Conservation (phyloP, 139 green algal species). For the Micractinium sp. region DNA sequence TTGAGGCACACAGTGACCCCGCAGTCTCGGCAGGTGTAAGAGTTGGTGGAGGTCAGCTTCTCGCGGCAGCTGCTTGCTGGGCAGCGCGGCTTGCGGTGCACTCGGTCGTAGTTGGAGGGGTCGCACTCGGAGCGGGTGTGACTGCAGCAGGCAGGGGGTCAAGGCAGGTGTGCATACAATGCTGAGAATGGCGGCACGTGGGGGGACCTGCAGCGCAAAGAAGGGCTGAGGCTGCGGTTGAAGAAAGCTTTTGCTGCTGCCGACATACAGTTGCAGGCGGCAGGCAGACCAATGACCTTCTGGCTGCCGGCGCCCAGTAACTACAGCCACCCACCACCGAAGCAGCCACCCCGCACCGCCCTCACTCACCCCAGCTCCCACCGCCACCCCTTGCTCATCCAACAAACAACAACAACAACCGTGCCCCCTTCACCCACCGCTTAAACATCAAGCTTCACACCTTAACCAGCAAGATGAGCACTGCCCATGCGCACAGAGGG, state of each 20-base stretch:
- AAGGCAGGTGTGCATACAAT: neutral
- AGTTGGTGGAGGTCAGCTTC: constrained; percentile 77
- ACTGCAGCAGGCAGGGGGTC: neutral
- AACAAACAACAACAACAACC: no score
- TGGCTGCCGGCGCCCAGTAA: neutral
- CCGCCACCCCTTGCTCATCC: no score
- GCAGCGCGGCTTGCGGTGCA: constrained; percentile 73
- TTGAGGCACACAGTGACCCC: constrained; percentile 64
- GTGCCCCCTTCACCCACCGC: no score
- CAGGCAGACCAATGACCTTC: no score
- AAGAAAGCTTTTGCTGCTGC: no score
- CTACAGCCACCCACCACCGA: no score
- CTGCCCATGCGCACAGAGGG: no score
- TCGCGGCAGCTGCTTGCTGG: constrained; percentile 69
- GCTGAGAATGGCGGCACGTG: neutral
- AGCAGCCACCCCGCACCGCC: no score
- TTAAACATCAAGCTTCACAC: no score
- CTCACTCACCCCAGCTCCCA: no score
- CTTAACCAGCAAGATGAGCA: no score
- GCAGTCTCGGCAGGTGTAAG: constrained; percentile 68
- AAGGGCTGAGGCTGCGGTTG: neutral
- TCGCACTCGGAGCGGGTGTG: constrained; percentile 62
- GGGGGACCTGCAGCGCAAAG: neutral
- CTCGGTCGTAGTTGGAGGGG: constrained; percentile 72
- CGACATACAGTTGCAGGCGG: no score